These are phyloP conservation scores for Pulveroboletus ravenelii DNA, from an alignment of 768 basidiomycete genomes.

Conservation along the genomic window DNA sequence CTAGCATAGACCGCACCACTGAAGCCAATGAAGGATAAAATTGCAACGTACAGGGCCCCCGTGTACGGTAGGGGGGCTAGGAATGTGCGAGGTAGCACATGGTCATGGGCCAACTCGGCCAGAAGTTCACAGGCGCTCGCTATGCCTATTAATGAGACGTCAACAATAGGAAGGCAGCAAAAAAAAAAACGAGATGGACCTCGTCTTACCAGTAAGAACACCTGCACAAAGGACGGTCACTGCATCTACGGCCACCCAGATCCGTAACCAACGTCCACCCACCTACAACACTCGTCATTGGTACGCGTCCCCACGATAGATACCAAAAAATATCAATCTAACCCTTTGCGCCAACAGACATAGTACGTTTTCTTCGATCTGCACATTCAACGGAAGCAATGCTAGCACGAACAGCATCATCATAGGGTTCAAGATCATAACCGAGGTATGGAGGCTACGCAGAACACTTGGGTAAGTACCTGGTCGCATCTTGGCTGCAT, in stretches of 20 bases:
- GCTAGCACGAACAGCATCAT: slow-evolving; percentile 61
- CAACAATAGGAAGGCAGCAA: background rate
- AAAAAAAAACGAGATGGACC: background rate
- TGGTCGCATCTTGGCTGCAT: slow-evolving; percentile 55
- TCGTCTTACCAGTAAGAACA: slow-evolving; percentile 53
- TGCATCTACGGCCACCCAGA: slow-evolving; percentile 62
- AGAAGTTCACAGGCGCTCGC: slow-evolving; percentile 56
- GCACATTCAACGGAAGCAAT: slow-evolving; percentile 47
- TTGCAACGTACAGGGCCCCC: slow-evolving; percentile 47
- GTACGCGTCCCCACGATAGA: background rate
- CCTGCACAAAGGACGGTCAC: slow-evolving; percentile 70
- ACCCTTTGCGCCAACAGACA: slow-evolving; percentile 59
- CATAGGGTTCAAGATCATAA: slow-evolving; percentile 49
- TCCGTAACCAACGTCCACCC: slow-evolving; percentile 58
- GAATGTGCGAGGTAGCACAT: slow-evolving; percentile 54
- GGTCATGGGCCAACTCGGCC: slow-evolving; percentile 53
- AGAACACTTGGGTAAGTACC: slow-evolving; percentile 55
- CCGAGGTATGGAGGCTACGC: slow-evolving; percentile 59
- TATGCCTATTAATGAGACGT: slow-evolving; percentile 37
- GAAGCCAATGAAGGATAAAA: slow-evolving; percentile 47
- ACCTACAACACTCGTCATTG: slow-evolving; percentile 32
- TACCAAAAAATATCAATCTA: background rate
- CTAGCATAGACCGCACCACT: slow-evolving; percentile 53
- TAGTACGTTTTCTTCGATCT: slow-evolving; percentile 56
- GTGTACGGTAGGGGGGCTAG: slow-evolving; percentile 45